phyloP scores from a whole-genome alignment of 441 rosid genomes.

The Biscutella laevigata region DNA sequence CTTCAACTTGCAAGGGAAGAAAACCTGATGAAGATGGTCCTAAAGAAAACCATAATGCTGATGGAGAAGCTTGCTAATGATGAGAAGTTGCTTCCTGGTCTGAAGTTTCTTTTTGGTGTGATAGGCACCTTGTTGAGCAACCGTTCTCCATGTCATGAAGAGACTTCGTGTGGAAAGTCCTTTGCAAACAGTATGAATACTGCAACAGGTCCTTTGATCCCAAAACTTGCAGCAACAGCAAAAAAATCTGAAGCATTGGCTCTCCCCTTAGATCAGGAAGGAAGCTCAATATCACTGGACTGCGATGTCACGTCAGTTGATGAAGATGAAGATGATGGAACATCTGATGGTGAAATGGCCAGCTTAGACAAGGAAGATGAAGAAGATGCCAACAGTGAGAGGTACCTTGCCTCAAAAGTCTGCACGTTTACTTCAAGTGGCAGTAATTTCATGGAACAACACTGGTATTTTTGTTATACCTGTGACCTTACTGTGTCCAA shows the following conservation, averaged over 20 bases:
- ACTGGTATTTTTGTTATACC: constrained; percentile 99
- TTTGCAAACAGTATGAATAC: constrained; percentile 33
- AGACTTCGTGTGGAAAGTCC: constrained; percentile 47
- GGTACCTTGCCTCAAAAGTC: constrained; percentile 88
- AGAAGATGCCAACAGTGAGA: constrained; percentile 89
- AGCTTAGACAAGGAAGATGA: constrained; percentile 99
- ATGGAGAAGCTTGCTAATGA: constrained; percentile 77
- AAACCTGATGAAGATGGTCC: constrained; percentile 52
- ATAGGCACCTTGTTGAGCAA: constrained; percentile 70
- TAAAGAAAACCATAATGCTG: constrained; percentile 58
- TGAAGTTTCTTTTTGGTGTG: constrained; percentile 81
- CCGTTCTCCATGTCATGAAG: constrained; percentile 44
- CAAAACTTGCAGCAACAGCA: constrained; percentile 61
- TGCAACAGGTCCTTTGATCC: constrained; percentile 41
- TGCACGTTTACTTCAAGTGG: constrained; percentile 99
- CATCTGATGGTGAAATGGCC: constrained; percentile 99
- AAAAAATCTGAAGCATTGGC: constrained; percentile 71
- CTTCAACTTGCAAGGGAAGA: constrained; percentile 82
- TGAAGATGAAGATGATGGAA: constrained; percentile 99
- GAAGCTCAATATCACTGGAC: constrained; percentile 66
- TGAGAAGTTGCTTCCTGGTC: constrained; percentile 73
- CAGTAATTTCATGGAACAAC: constrained; percentile 99
- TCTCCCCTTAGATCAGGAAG: constrained; percentile 73
- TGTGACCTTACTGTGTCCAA: constrained; percentile 97
- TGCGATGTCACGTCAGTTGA: constrained; percentile 98